These are phyloP conservation scores for Cryptomeria japonica DNA, from an alignment of 75 land plant genomes.

Conservation along the genomic window DNA sequence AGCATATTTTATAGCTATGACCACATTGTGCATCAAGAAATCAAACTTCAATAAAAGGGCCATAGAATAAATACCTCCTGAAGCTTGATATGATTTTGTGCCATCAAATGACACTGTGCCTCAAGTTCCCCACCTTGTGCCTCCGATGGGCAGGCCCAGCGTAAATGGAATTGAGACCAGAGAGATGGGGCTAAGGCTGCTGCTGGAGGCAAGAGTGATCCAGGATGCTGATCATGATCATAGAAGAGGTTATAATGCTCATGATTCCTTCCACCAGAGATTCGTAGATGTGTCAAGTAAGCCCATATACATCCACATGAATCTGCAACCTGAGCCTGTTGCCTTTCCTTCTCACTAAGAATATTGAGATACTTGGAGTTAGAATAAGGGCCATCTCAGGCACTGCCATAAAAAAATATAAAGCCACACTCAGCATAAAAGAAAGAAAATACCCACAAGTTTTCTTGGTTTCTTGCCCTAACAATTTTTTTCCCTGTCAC, in stretches of 20 bases:
- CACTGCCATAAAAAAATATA: conserved; percentile 5
- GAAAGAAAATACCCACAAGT: not conserved
- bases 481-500: not conserved
- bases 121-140: conserved; percentile 77
- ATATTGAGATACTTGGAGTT: conserved; percentile 4
- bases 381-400: conserved; percentile 7
- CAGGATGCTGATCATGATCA: conserved; percentile 50
- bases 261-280: conserved; percentile 53
- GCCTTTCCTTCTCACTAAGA: conserved; percentile 89
- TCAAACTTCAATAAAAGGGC: not conserved
- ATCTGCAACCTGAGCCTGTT: conserved; percentile 68
- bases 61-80: conserved; percentile 51
- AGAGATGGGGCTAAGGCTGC: conserved; percentile 91
- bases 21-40: not conserved
- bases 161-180: conserved; percentile 94
- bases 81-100: conserved; percentile 45
- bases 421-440: not conserved
- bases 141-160: conserved; percentile 89
- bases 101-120: conserved; percentile 54
- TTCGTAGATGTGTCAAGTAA: conserved; percentile 65
- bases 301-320: conserved; percentile 85
- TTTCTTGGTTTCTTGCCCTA: conserved; percentile 2
- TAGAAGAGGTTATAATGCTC: conserved; percentile 82
- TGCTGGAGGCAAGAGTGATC: conserved; percentile 84
- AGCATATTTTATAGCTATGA: not conserved